Base-by-base conservation (phyloP, 2,329 filamentous ascomycete genomes). In the Beauveria varroae region DNA sequence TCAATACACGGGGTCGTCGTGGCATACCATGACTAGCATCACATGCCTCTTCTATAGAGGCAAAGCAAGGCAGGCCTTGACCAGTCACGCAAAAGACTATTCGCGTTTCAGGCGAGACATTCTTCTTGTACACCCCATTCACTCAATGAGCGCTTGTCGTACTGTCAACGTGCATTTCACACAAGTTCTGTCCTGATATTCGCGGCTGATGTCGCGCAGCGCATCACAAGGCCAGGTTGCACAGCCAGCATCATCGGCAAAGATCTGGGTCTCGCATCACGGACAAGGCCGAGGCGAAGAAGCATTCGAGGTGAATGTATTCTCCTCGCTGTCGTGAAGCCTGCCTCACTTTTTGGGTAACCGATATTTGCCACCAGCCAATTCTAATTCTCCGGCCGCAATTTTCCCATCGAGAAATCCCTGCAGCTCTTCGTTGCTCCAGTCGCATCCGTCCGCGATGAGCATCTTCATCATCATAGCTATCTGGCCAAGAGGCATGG, bases 381-480 rank as follows among this genome's bases (percentile, higher is more conserved):
- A 80, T 74, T 92, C 89, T 69, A 96, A 74, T 67, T 85, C 85
- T 34, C 86, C 87, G 47, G 83, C 84, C 6, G 79, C 78, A n/a
- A 93, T 87, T 84, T 96, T 93, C 63, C 88, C 85, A 9, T 78
- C 84, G 62, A 98, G 75, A 71, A 97, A 89, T 72, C 89, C 89
- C 68, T 86, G 85, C 64, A 98, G 76, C 75, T 98, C 93, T 71
- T 96, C 93, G 69, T 90, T 90, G 64, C 88, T 91, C 82, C 91
- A 96, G 0, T 90, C 85, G 71, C 96, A 97, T 2, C 92, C 93
- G 14, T 91, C 91, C 0, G 90, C 85, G 57, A 97, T 86, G 62
- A 93, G 83, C 82, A 98, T 93, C 75, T 91, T 91, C 81, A 99
- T 82, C 91, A 98, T 97, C 88, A 93, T 96, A 9, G 86, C 82